Conservation (phyloP, 768 basidiomycete species). For the Suillus sp. region DNA sequence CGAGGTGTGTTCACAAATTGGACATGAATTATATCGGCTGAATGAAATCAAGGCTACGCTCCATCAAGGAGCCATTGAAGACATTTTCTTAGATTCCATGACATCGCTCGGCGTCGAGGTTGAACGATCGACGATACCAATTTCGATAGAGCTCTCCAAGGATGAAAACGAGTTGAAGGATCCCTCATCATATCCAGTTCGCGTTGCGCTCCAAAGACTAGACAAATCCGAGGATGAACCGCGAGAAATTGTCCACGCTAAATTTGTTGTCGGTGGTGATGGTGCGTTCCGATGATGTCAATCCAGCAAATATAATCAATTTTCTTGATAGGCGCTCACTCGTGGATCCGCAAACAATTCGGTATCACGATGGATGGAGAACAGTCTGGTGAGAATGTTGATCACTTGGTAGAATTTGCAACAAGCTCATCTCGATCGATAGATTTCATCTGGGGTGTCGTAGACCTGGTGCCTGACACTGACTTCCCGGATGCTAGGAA, state of each 20-base stretch:
- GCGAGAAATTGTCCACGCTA: conserved; percentile 60
- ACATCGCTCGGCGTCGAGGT: conserved; percentile 29
- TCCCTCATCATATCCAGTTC: conserved; percentile 25
- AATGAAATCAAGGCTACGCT: conserved; percentile 27
- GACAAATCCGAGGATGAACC: conserved; percentile 34
- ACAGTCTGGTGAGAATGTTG: conserved; percentile 43
- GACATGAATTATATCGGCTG: background rate
- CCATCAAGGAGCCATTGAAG: conserved; percentile 38
- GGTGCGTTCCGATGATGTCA: conserved; percentile 40
- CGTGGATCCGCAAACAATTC: conserved; percentile 74
- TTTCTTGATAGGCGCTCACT: conserved; percentile 63
- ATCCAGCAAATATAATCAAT: conserved; percentile 4
- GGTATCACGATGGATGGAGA: conserved; percentile 77
- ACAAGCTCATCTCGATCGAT: background rate
- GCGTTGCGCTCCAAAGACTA: conserved; percentile 24
- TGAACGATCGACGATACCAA: conserved; percentile 35
- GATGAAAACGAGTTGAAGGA: conserved; percentile 26
- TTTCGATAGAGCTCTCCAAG: conserved; percentile 30
- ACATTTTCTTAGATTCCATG: conserved; percentile 39
- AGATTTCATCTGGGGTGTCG: conserved; percentile 47
- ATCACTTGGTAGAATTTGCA: background rate
- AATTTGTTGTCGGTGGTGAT: conserved; percentile 78
- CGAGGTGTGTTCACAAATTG: conserved; percentile 45
- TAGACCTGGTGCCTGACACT: conserved; percentile 49
- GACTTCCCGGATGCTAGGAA: conserved; percentile 58